Conservation (phyloP, 1,284 basidiomycete species). For the Pseudozyma flocculosa region DNA sequence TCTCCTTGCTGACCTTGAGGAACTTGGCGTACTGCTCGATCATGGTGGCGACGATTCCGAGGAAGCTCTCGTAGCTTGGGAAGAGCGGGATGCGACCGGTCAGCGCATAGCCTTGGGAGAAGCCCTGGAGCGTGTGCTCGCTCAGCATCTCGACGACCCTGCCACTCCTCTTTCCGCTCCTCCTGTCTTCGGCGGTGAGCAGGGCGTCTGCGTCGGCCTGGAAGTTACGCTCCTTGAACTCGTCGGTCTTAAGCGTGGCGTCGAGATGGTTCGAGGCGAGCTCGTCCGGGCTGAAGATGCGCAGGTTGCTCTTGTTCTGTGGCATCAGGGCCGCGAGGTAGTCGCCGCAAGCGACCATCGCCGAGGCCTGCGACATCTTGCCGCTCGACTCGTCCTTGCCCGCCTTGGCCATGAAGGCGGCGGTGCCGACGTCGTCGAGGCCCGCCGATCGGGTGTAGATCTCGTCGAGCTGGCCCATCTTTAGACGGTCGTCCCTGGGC, state of each 20-base stretch:
- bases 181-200: conserved; percentile 63
- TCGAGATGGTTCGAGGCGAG: conserved; percentile 86
- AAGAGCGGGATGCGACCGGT: conserved; percentile 76
- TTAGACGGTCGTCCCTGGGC: conserved; percentile 64
- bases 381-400: conserved; percentile 62
- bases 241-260: conserved; percentile 65
- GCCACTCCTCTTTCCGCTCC: conserved; percentile 64
- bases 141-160: conserved; percentile 83
- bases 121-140: conserved; percentile 83
- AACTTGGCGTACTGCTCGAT: conserved; percentile 76
- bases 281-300: conserved; percentile 89
- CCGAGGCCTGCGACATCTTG: conserved; percentile 66
- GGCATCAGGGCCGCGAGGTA: conserved; percentile 62
- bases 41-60: conserved; percentile 65
- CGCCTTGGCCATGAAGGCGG: conserved; percentile 71
- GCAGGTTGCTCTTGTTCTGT: conserved; percentile 73
- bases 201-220: conserved; percentile 71
- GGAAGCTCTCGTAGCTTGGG: conserved; percentile 84
- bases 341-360: conserved; percentile 73
- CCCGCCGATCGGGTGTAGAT: conserved; percentile 59
- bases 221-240: conserved; percentile 67
- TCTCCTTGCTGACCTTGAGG: conserved; percentile 70
- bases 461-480: conserved; percentile 65
- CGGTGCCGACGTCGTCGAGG: conserved; percentile 67
- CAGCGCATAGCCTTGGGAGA: conserved; percentile 80